A percentile compares a stretch with the other conserved stretches of the same genome.
These are phyloP conservation scores for Naegleria gruberi DNA, from an alignment of 208 protist genomes.

Conservation along the genomic window DNA sequence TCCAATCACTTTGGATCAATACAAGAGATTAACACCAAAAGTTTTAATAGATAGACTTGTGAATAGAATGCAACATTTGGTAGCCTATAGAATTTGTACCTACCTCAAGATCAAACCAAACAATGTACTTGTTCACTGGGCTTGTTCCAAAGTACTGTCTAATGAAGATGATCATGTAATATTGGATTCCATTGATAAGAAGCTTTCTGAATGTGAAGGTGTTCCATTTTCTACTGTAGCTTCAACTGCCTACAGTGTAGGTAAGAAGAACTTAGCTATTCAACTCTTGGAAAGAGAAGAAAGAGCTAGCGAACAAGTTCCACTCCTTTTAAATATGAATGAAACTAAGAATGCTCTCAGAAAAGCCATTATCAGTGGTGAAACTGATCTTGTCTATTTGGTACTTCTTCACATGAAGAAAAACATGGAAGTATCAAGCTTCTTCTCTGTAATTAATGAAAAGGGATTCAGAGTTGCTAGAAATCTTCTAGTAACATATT, in stretches of 20 bases:
- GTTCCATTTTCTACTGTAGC: slow-evolving; percentile 52
- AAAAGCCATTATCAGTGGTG: slow-evolving; percentile 31
- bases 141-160: slow-evolving; percentile 63
- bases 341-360: slow-evolving; percentile 25
- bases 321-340: slow-evolving; percentile 32
- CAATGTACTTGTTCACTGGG: slow-evolving; percentile 81
- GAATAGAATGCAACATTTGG: slow-evolving; percentile 60
- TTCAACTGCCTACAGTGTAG: neutral
- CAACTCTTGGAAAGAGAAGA: neutral
- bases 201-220: slow-evolving; percentile 39
- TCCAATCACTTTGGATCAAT: slow-evolving; percentile 71
- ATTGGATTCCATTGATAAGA: slow-evolving; percentile 37
- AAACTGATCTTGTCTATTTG: slow-evolving; percentile 33
- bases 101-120: slow-evolving; percentile 54
- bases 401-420: slow-evolving; percentile 14
- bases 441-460: neutral
- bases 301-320: slow-evolving; percentile 31
- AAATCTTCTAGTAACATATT: slow-evolving; percentile 23
- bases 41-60: slow-evolving; percentile 57
- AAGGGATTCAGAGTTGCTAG: neutral
- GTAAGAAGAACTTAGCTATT: slow-evolving; percentile 19
- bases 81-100: slow-evolving; percentile 69
- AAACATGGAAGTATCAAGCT: neutral
- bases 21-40: slow-evolving; percentile 40
- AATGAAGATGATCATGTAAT: slow-evolving; percentile 36